Evolutionary conservation across 176 grass and related monocot species (phyloP).

Genomic region (Eremochloa ophiuroides): DNA sequence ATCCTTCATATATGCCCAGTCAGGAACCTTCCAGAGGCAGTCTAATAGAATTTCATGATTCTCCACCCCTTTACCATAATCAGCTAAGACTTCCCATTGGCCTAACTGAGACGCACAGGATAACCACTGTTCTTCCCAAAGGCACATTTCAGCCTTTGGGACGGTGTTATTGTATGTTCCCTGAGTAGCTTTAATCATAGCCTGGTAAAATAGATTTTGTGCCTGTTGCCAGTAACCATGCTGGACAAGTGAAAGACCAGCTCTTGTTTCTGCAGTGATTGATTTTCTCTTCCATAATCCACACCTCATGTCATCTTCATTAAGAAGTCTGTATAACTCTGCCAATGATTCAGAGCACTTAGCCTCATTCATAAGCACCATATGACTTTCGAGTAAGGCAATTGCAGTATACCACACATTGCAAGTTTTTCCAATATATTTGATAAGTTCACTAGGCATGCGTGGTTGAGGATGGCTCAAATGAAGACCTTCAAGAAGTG

Average conservation of each 20-base stretch:
- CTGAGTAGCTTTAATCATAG: constrained; percentile 99
- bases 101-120: constrained; percentile 89
- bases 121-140: constrained; percentile 99
- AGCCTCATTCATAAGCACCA: constrained; percentile 83
- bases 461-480: constrained; percentile 97
- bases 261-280: constrained; percentile 97
- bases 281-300: constrained; percentile 99
- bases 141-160: constrained; percentile 98
- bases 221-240: constrained; percentile 96
- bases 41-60: constrained; percentile 96
- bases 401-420: constrained; percentile 92
- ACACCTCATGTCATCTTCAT: constrained; percentile 98
- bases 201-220: constrained; percentile 95
- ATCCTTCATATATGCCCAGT: constrained; percentile 97
- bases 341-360: constrained; percentile 91
- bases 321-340: constrained; percentile 91
- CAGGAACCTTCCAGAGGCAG: constrained; percentile 94
- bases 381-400: constrained; percentile 88
- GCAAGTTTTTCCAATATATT: constrained; percentile 99
- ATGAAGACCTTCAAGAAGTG: constrained; percentile 98
- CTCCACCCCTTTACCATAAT: constrained; percentile 97
- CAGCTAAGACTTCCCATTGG: constrained; percentile 92
- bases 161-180: constrained; percentile 97
- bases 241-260: constrained; percentile 89
- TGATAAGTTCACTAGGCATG: constrained; percentile 98